Evolutionary conservation across 768 basidiomycete species (phyloP), one percentile per base, ranked within the genome.

Genomic region (Zangia roseola): DNA sequence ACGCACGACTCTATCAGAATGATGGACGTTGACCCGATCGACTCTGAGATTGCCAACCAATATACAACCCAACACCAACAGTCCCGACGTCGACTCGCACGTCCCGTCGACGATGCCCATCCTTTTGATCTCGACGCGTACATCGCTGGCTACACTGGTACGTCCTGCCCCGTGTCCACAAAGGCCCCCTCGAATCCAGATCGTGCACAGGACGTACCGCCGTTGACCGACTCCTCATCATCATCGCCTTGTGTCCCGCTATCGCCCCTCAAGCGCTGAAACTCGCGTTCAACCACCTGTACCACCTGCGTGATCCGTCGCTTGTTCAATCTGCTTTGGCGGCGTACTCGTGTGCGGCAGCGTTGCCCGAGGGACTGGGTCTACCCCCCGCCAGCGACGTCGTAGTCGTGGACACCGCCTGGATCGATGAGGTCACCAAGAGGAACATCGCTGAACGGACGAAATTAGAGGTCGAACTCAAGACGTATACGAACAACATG

Each of bases 401-500:
- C 24, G 75, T 80, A 6, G 61, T 70, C 37, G 60, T 86, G 24
- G 85, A 94, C 61, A 71, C 76, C 47, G 74, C 71, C 10, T 97
- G 92, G 94, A 69, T 82, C 16, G 88, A 94, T 36, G 81, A 85
- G 56, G 78, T 72, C 24, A 72, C 74, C 36, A 74, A 78, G 52
- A 82, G 78, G 67, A 91, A 88, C 59, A 71, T 75, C 53, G 78
- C 79, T n/a, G 91, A 94, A 62, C 76, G 75, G 50, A 80, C 78
- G n/a, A 91, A 87, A 65, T 72, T 97, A 49, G 94, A 97, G 71
- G 87, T 94, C 6, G 95, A 98, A 66, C 74, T 97, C 62, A 94
- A 93, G 79, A 91, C 88, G 10, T 97, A 97, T 63, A 79, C 84
- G 55, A 94, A 90, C 59, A 98, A 97, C 66, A 87, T 97, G 85